Base-by-base conservation (phyloP, 2,329 filamentous ascomycete genomes). In the Diaporthe ilicicola region DNA sequence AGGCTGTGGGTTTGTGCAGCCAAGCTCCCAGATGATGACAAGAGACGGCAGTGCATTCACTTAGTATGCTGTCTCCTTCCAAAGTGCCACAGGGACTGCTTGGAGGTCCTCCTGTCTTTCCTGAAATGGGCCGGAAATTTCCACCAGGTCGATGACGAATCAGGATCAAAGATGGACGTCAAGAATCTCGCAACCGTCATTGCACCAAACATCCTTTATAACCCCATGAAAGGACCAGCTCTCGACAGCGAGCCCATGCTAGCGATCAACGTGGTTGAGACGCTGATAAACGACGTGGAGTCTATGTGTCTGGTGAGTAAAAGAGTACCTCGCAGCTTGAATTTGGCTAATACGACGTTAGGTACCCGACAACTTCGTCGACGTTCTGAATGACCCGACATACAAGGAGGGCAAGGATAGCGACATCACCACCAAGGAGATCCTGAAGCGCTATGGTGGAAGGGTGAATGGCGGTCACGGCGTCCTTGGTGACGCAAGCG, bases 141-240 rank as follows among this genome's bases (percentile, higher is more conserved):
- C 85, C 95, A 97, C 73, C 95, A 98, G 78, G 91, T 99, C 17
- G 96, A 99, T 76, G 96, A 99, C 78, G 96, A 99, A 79, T 93
- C 93, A 27, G 96, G 96, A 32, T 98, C 95, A 76, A 98, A 98
- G 86, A 99, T 99, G 96, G 96, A 99, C 80, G 93, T 97, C 67
- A 94, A 97, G 84, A 99, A 99, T 78, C 88, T 99, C 74, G 94
- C 96, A 4, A 98, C 97, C 3, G 96, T 99, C 74, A 98, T 99
- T 81, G 95, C 95, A 6, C 96, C 96, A 0, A 99, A 99, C 77
- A 94, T 99, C 73, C 87, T 98, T 15, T 95, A 93, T 76, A 93
- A 92, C 74, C 86, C 85, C 75, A 83, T 88, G 51, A 92, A 91
- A 79, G 87, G 86, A 61, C 86, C 88, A 8, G 89, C 89, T 53